A percentile compares a stretch with the other conserved stretches of the same genome.
Conservation (phyloP, 495 filamentous ascomycete genomes). For the Lasiosphaeriaceae sp. region DNA sequence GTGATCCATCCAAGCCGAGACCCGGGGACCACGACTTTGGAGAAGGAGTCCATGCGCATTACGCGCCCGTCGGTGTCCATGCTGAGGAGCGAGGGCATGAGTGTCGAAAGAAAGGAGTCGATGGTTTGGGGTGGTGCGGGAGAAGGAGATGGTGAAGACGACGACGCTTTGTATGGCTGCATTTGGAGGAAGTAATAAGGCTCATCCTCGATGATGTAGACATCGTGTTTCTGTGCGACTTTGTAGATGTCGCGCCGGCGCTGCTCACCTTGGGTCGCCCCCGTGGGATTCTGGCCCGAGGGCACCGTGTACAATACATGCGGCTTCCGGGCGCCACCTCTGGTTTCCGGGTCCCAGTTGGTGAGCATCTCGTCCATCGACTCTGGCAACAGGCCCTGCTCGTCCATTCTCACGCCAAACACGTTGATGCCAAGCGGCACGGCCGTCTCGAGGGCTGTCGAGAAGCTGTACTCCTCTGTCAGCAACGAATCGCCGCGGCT, state of each 20-base stretch:
- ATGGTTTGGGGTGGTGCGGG: conserved; percentile 6
- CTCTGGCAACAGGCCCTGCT: conserved; percentile 66
- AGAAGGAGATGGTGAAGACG: neutral
- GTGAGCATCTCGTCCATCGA: conserved; percentile 61
- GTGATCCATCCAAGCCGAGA: conserved; percentile 76
- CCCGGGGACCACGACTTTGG: conserved; percentile 76
- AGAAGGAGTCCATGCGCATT: conserved; percentile 74
- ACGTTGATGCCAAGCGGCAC: conserved; percentile 70
- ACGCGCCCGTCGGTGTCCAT: conserved; percentile 65
- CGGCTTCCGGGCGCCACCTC: conserved; percentile 63
- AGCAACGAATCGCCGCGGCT: conserved; percentile 66
- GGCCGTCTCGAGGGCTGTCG: conserved; percentile 77
- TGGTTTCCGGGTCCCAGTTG: conserved; percentile 57
- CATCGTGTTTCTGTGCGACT: conserved; percentile 74
- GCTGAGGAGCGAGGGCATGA: conserved; percentile 61
- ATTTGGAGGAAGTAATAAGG: conserved; percentile 98
- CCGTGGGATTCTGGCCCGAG: conserved; percentile 89
- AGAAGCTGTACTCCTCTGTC: conserved; percentile 84
- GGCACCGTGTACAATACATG: conserved; percentile 78
- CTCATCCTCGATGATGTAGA: conserved; percentile 91
- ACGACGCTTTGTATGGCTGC: conserved; percentile 59
- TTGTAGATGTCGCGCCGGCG: conserved; percentile 69
- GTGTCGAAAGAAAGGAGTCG: conserved; percentile 45
- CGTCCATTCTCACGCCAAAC: conserved; percentile 72
- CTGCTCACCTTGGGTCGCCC: conserved; percentile 66